Evolutionary conservation across 306 rosid genomes (phyloP).

Genomic region (Rubus idaeus): DNA sequence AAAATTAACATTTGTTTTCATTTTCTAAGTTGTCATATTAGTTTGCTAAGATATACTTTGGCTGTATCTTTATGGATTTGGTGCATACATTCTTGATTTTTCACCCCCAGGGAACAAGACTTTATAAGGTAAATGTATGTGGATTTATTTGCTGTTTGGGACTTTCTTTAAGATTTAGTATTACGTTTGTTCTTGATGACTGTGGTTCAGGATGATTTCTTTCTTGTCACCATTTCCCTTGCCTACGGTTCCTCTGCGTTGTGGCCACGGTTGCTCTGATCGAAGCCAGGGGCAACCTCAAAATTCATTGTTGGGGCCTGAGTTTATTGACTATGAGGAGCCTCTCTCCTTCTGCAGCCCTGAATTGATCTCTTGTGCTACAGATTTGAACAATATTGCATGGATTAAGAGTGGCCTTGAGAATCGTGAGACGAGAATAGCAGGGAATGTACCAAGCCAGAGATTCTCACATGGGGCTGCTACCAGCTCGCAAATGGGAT

Average conservation of each 20-base stretch:
- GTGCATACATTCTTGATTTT: background rate
- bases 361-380: slow-evolving; percentile 56
- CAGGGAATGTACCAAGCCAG: slow-evolving; percentile 33
- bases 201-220: background rate
- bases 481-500: slow-evolving; percentile 27
- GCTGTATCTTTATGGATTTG: background rate
- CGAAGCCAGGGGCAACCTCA: slow-evolving; percentile 21
- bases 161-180: background rate
- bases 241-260: slow-evolving; percentile 49
- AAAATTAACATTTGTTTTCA: background rate
- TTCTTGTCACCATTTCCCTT: background rate
- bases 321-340: slow-evolving; percentile 63
- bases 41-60: background rate
- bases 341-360: slow-evolving; percentile 53
- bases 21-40: background rate
- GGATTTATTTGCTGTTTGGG: background rate
- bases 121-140: background rate
- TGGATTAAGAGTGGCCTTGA: slow-evolving; percentile 79
- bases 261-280: slow-evolving; percentile 66
- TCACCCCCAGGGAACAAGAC: background rate
- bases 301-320: slow-evolving; percentile 64
- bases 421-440: slow-evolving; percentile 27
- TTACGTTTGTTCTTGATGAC: background rate
- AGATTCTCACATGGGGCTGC: slow-evolving; percentile 28
- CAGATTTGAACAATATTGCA: slow-evolving; percentile 68